Evolutionary conservation across 768 basidiomycete species (phyloP), one percentile per base, ranked within the genome.

Genomic region (Pisolithus tinctorius): DNA sequence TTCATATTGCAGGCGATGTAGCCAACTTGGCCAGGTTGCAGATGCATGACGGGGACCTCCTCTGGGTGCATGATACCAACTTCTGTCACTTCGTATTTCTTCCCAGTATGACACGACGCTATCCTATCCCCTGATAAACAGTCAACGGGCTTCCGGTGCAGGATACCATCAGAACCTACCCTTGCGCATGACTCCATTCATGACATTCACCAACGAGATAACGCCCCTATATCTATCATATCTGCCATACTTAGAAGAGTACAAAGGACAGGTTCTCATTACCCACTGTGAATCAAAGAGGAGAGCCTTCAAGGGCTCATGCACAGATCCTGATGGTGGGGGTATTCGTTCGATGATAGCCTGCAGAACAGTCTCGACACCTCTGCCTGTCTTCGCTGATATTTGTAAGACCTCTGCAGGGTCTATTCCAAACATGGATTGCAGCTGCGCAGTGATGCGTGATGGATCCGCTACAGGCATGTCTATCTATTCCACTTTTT

Each of bases 1-100:
- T 97, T 99, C 95, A 99, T 98, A 63, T 93, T 95, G 68, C 95
- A 98, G 1, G 92, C 88, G 51, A 91, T 78, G 61, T 82, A 93
- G 14, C 91, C 89, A 16, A 93, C 91, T 69, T 93, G 90, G 6
- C 90, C 90, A 34, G 87, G 79, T 50, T 77, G 76, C 43, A 93
- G 70, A 49, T 74, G 76, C 10, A 71, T 71, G 0, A 85, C 87
- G 11, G 88, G 76, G n/a, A 84, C 73, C 66, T 95, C 91, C 61
- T 91, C 88, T 4, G 95, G 94, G 64, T 93, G 75, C 78, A 95
- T 83, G 49, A 95, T 79, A 13, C 94, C 95, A 29, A 96, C 68
- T 58, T 94, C 91, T 23, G 83, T 81, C 16, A 97, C 79, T 54
- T 96, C 91, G 65, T 96, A 97, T 59, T 82, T 83, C 65, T 91